These are phyloP conservation scores for Arctostaphylos glauca DNA, from an alignment of 148 eudicot genomes.

Conservation along the genomic window DNA sequence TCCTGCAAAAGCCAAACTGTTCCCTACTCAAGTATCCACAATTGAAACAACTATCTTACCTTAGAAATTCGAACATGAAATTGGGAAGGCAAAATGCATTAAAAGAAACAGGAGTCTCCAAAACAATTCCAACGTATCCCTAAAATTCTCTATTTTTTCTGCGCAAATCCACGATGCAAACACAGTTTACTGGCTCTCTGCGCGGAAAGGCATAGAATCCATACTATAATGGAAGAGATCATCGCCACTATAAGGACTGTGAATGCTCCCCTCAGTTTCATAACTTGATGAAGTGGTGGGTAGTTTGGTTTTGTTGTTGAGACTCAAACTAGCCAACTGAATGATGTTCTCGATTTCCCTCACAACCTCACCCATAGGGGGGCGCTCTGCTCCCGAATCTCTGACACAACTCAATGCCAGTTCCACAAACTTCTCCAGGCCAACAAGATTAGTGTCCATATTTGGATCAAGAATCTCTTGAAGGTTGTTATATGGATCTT, in stretches of 20 bases:
- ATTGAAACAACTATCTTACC: too few relatives aligned
- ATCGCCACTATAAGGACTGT: slow-evolving; percentile 33
- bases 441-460: neutral
- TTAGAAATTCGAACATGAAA: too few relatives aligned
- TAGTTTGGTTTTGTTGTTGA: neutral
- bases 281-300: slow-evolving; percentile 29
- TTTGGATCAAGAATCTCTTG: slow-evolving; percentile 7
- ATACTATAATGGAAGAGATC: neutral
- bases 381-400: slow-evolving; percentile 1
- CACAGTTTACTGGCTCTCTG: neutral
- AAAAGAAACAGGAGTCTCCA: neutral
- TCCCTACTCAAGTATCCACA: neutral
- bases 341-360: slow-evolving; percentile 13
- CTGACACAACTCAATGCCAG: slow-evolving; percentile 15
- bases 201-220: neutral
- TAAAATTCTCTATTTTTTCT: neutral
- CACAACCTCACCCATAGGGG: slow-evolving; percentile 16
- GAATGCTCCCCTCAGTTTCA: slow-evolving; percentile 24
- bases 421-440: slow-evolving; percentile 11
- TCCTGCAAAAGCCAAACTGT: neutral
- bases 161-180: neutral
- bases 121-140: neutral
- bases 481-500: neutral
- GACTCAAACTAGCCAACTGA: neutral
- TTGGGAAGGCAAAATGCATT: too few relatives aligned